Conservation (phyloP, 345 rosid species). For the Euphorbia pulcherrima region DNA sequence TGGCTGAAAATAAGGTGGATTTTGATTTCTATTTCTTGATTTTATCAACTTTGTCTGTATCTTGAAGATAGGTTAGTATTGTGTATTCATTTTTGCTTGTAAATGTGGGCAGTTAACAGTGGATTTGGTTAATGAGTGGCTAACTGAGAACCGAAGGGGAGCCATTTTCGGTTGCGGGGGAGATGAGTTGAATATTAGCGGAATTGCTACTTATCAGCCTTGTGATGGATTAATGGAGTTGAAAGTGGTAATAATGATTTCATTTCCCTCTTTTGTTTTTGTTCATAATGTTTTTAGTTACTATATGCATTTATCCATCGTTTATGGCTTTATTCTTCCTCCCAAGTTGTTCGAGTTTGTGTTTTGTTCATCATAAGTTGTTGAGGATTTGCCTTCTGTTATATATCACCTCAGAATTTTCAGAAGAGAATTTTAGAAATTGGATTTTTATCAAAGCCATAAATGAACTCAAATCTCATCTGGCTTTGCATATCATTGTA, state of each 20-base stretch:
- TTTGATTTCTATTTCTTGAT: not conserved
- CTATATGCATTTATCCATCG: not conserved
- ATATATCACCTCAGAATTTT: too few species aligned
- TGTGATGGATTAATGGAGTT: conserved; percentile 65
- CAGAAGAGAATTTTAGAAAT: not conserved
- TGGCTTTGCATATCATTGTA: too few species aligned
- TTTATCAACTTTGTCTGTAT: not conserved
- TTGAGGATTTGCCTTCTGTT: too few species aligned
- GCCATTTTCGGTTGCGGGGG: conserved; percentile 38
- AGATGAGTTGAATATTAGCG: conserved; percentile 41
- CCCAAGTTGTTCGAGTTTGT: not conserved
- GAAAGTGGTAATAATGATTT: conserved; percentile 53
- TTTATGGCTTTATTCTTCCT: not conserved
- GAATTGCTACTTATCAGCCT: conserved; percentile 69
- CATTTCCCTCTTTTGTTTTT: not conserved
- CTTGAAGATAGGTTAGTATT: conserved; percentile 2
- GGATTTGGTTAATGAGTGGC: conserved; percentile 62
- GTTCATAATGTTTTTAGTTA: not conserved
- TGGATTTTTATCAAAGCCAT: too few species aligned
- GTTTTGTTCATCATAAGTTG: too few species aligned
- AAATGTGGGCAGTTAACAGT: conserved; percentile 35
- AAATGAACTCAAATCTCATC: too few species aligned
- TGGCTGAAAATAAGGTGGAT: conserved; percentile 57
- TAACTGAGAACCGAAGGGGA: conserved; percentile 48
- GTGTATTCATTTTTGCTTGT: not conserved